Evolutionary conservation across 1,284 basidiomycete genomes (phyloP), one percentile per base, ranked within the genome.

Genomic region (Moesziomyces globuligerus): DNA sequence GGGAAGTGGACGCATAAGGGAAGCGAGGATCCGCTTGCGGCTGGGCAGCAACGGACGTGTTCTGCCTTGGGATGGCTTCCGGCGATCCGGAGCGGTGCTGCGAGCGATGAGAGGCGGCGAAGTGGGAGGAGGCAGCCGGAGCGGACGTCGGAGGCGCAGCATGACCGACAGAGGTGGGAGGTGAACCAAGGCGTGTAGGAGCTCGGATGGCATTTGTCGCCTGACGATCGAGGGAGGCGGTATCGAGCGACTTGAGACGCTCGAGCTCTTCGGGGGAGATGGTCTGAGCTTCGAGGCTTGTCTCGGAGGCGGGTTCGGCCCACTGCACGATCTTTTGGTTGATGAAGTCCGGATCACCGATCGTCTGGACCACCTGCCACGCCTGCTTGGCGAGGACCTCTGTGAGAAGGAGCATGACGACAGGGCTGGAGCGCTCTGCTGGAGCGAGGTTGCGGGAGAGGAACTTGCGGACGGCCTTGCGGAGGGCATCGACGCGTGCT

Each of bases 261-360:
- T 72, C 48, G 17, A 72, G 45, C 51, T 72, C 69, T 6, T 62
- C 53, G 1, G 62, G 58, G 34, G 69, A 67, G 41, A 72, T 62
- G 11, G 70, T 48, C 23, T 72, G 59, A 1, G 26, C 59, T 13
- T 67, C 64, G 3, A 72, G 47, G 41, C 60, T 67, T 13, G 70
- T 72, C 37, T 68, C 59, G n/a, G 60, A 64, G 13, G 70, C 70
- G 3, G 65, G 70, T 28, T 72, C 66, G 9, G 60, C 69, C 58
- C 53, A 74, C 39, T 75, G 53, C 7, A 79, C 69, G 23, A 79
- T 76, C 49, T 74, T 65, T 15, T 59, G 64, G 36, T 79, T 78
- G 51, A 78, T 71, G 28, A 76, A 79, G 48, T 79, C 77, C 6
- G 75, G 75, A 26, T 78, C 69, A 18, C 75, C 72, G 24, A 76